phyloP scores from a whole-genome alignment of 1,284 basidiomycete genomes.

The Sporisorium scitamineum region DNA sequence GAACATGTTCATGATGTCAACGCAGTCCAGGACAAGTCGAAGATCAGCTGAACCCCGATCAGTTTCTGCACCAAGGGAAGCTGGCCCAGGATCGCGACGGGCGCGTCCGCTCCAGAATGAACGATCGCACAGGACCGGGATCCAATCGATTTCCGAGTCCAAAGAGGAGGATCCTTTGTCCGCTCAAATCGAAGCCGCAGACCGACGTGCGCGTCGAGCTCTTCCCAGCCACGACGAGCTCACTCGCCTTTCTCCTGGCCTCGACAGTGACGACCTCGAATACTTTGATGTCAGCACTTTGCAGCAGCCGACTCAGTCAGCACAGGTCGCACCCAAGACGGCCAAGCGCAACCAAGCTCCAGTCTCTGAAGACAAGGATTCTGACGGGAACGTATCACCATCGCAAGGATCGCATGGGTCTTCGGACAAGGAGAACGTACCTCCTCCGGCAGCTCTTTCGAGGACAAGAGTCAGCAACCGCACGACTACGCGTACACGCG shows the following conservation, averaged over 20 bases:
- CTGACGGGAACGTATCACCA: not conserved
- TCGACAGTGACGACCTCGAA: conserved; percentile 37
- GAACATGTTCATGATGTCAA: not conserved
- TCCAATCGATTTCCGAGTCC: not conserved
- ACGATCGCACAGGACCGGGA: conserved; percentile 4
- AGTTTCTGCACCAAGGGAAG: not conserved
- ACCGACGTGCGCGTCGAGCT: not conserved
- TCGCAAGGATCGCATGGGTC: conserved; percentile 32
- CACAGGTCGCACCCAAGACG: not conserved
- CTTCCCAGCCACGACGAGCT: conserved; percentile 14
- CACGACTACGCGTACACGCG: conserved; percentile 3
- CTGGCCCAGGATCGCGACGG: not conserved
- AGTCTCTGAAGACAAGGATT: not conserved
- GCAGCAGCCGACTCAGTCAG: not conserved
- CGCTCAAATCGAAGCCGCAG: conserved; percentile 23
- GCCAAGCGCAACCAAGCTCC: not conserved
- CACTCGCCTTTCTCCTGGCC: conserved; percentile 20
- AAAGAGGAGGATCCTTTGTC: not conserved
- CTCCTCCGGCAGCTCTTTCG: conserved; percentile 13
- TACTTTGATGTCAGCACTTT: conserved; percentile 26
- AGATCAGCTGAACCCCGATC: not conserved
- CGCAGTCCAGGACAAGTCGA: not conserved
- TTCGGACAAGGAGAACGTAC: conserved; percentile 48
- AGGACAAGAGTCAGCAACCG: not conserved
- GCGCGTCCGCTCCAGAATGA: not conserved